Evolutionary conservation across 441 rosid species (phyloP), one percentile per base, ranked within the genome.

Genomic region (Macaranga tanarius): DNA sequence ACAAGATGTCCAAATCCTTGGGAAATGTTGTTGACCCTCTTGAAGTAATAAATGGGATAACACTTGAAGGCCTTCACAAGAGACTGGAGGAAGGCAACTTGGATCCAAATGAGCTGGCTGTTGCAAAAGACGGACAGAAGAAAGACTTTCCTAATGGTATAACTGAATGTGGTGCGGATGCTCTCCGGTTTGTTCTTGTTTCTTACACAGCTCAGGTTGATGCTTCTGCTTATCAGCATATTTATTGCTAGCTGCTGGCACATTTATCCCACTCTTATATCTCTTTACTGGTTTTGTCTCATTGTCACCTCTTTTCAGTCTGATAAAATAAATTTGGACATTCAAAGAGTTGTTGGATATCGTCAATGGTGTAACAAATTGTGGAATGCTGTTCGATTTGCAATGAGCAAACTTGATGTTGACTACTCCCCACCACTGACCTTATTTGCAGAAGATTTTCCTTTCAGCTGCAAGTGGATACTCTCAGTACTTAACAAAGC

Each of bases 311-410:
- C 15, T 59, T 82, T 83, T 56, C 85, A 95, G 97, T 88, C 95
- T 23, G 99, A 91, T 79, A 93, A 82, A 84, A 93, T 93, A 73
- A 95, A 95, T 85, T 81, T 95, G 87, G 98, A 95, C 79, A 91
- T 93, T 65, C 95, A 85, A 79, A 86, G 98, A 84, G 99, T 95
- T 54, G 95, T 91, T 81, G 98, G 98, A 26, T 91, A 93, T 85
- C 97, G 97, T 50, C 98, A 95, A 70, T 95, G 99, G 98, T 95
- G 99, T 77, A 95, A 95, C 82, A 95, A 95, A 75, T 77, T 93
- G 61, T 91, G 99, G 98, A 91, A 93, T 79, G 99, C 97, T 20
- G 97, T 93, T 75, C 89, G 97, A 63, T 95, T 95, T 79, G 95
- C 96, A 22, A 89, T 95, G 96, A 88, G 87, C 86, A 95, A 87